Evolutionary conservation across 139 green algal species (phyloP).

Genomic region (Mesotaenium endlicherianum): DNA sequence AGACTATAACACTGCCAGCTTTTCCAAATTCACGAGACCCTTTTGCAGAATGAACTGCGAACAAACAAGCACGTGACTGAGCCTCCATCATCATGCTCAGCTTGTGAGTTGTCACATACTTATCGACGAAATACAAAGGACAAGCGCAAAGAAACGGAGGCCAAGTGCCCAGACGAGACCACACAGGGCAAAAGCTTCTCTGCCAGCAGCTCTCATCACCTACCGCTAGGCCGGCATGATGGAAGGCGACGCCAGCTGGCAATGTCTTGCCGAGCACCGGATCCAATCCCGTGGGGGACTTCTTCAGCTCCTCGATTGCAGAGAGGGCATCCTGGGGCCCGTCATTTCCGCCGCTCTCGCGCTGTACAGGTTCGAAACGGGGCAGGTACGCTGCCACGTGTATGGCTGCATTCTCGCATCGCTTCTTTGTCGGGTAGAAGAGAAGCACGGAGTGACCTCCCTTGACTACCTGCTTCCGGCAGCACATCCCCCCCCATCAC

Average conservation of each 20-base stretch:
- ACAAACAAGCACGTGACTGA: too few species aligned
- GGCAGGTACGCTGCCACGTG: slow-evolving; percentile 39
- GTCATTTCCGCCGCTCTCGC: background rate
- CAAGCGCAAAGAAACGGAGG: too few species aligned
- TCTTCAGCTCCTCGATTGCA: slow-evolving; percentile 27
- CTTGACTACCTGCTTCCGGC: slow-evolving; percentile 33
- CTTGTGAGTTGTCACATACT: too few species aligned
- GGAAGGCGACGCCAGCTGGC: slow-evolving; percentile 74
- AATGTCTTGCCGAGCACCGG: slow-evolving; percentile 36
- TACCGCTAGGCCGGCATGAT: slow-evolving; percentile 64
- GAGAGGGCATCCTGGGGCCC: background rate
- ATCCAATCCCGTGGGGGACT: slow-evolving; percentile 18
- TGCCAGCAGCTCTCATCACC: background rate
- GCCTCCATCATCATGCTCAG: too few species aligned
- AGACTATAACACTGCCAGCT: too few species aligned
- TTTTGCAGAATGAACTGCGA: too few species aligned
- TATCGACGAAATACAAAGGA: too few species aligned
- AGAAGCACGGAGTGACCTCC: slow-evolving; percentile 43
- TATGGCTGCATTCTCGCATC: slow-evolving; percentile 63
- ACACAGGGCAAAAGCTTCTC: too few species aligned
- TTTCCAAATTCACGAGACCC: too few species aligned
- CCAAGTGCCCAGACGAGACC: too few species aligned
- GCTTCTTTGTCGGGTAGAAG: slow-evolving; percentile 48
- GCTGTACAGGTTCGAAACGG: slow-evolving; percentile 5
- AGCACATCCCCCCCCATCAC: background rate